These are phyloP conservation scores for Arthrobotrys sphaeroides DNA, from an alignment of 2,329 filamentous ascomycete species.

Conservation along the genomic window DNA sequence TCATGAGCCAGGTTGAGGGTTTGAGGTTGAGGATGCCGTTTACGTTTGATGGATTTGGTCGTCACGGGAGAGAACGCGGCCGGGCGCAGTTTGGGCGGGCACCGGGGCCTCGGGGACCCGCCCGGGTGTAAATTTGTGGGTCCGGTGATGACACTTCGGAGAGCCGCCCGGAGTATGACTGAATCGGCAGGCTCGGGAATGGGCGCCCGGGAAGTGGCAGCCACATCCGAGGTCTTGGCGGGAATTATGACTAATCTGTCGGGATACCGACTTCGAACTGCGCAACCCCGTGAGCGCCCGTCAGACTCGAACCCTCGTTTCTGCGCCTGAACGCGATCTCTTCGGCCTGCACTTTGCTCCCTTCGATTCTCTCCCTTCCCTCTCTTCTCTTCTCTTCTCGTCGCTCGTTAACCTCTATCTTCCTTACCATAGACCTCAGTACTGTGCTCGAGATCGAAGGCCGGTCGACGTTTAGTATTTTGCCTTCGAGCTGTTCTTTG, in stretches of 20 bases:
- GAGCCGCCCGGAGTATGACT: no score
- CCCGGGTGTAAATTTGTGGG: no score
- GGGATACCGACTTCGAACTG: neutral
- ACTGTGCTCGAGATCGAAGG: no score
- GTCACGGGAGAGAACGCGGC: constrained; percentile 14
- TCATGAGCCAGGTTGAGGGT: constrained; percentile 9
- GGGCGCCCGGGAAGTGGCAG: neutral
- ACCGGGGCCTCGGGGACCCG: no score
- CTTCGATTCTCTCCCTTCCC: neutral
- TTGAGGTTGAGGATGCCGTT: constrained; percentile 2
- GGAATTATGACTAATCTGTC: constrained; percentile 35
- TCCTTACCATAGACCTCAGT: no score
- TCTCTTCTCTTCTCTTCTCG: constrained; percentile 10
- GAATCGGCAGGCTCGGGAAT: no score
- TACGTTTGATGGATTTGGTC: neutral
- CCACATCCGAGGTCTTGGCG: constrained; percentile 10
- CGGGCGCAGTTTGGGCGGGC: neutral
- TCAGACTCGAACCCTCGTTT: constrained; percentile 19
- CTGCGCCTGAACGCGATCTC: constrained; percentile 21
- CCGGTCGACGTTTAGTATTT: no score
- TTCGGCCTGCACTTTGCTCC: no score
- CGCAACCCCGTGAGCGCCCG: constrained; percentile 47
- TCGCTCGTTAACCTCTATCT: constrained; percentile 1
- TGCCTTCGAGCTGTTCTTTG: no score
- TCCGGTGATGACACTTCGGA: no score